These are phyloP conservation scores for Fraxinus americana DNA, from an alignment of 257 asterid genomes.

Conservation along the genomic window DNA sequence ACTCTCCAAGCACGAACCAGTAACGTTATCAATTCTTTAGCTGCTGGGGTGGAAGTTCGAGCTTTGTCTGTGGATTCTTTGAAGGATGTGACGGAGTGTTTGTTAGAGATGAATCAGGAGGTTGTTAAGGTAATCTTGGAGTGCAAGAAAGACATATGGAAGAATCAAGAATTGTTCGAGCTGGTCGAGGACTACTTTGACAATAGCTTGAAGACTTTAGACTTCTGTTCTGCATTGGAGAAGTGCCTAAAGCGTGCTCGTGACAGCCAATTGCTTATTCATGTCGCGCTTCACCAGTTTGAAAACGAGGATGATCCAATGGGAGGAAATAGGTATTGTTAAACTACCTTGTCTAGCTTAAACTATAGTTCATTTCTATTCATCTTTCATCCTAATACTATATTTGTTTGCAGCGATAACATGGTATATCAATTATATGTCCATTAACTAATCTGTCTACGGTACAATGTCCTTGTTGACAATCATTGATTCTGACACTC, in stretches of 20 bases:
- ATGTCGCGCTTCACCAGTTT: slow-evolving; percentile 66
- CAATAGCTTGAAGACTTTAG: slow-evolving; percentile 73
- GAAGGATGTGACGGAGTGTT: slow-evolving; percentile 74
- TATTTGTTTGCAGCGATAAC: no score
- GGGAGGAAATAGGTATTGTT: slow-evolving; percentile 21
- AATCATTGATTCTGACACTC: no score
- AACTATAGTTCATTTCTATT: not conserved
- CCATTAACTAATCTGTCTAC: no score
- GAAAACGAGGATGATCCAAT: slow-evolving; percentile 47
- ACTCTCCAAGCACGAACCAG: slow-evolving; percentile 69
- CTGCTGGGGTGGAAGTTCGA: slow-evolving; percentile 80
- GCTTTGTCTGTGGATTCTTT: slow-evolving; percentile 88
- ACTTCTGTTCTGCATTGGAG: slow-evolving; percentile 76
- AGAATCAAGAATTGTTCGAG: slow-evolving; percentile 68
- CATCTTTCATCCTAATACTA: no score
- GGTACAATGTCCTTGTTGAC: no score
- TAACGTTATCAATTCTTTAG: slow-evolving; percentile 63
- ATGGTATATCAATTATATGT: no score
- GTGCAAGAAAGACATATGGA: slow-evolving; percentile 89
- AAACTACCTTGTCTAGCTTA: not conserved
- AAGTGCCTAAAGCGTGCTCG: slow-evolving; percentile 68
- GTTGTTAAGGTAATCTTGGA: slow-evolving; percentile 79
- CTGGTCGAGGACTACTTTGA: slow-evolving; percentile 93
- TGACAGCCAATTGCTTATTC: slow-evolving; percentile 58
- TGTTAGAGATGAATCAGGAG: slow-evolving; percentile 77